These are phyloP conservation scores for Candida succiphila DNA, from an alignment of 805 yeast species.

Conservation along the genomic window DNA sequence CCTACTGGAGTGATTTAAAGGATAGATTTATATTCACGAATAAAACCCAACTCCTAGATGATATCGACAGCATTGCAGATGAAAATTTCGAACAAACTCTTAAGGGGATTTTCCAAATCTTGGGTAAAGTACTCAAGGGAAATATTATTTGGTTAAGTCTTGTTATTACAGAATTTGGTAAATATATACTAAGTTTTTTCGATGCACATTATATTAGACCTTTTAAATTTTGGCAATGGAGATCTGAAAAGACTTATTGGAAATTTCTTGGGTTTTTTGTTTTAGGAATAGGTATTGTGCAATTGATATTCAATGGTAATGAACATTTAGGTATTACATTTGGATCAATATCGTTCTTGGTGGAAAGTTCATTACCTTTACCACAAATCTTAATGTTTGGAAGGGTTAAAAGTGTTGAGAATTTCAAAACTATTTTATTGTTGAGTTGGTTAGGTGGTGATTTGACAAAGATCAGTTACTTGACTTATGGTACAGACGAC, in stretches of 20 bases:
- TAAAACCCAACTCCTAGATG: conserved; percentile 2
- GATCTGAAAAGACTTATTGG: conserved; percentile 49
- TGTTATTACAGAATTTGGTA: conserved; percentile 12
- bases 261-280: conserved; percentile 41
- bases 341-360: conserved; percentile 36
- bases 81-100: background rate
- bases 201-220: conserved; percentile 65
- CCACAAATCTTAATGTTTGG: conserved; percentile 69
- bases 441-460: conserved; percentile 90
- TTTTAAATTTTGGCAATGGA: conserved; percentile 82
- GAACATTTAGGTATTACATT: conserved; percentile 19
- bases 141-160: conserved; percentile 6
- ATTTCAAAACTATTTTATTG: conserved; percentile 66
- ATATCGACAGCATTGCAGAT: conserved; percentile 6
- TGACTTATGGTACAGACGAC: conserved; percentile 66
- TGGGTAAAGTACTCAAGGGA: conserved; percentile 7
- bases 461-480: conserved; percentile 61
- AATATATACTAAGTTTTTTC: conserved; percentile 45
- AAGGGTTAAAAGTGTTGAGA: conserved; percentile 59
- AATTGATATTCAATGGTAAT: conserved; percentile 11
- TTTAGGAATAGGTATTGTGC: conserved; percentile 3
- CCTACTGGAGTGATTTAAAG: conserved; percentile 18
- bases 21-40: conserved; percentile 15
- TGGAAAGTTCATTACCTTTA: conserved; percentile 65
- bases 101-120: conserved; percentile 5